Evolutionary conservation across 164 flowering plant species (phyloP).

Genomic region (Malania oleifera): DNA sequence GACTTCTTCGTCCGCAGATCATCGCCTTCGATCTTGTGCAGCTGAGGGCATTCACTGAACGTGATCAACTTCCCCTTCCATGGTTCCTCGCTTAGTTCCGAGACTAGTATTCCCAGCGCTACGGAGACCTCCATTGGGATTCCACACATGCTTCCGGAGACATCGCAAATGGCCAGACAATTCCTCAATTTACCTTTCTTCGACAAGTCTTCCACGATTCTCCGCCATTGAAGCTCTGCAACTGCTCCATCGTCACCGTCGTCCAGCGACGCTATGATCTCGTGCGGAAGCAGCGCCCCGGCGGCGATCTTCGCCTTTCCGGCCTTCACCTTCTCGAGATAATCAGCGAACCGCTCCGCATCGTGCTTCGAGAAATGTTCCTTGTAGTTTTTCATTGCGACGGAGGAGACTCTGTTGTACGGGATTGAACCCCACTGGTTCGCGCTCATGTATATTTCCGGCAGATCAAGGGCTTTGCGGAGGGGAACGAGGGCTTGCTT

Average conservation of each 20-base stretch:
- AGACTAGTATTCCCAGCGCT: conserved; percentile 43
- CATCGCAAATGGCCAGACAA: conserved; percentile 50
- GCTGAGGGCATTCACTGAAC: conserved; percentile 36
- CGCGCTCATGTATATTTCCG: conserved; percentile 43
- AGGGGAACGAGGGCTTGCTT: conserved; percentile 36
- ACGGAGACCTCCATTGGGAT: conserved; percentile 51
- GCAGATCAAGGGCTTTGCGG: conserved; percentile 28
- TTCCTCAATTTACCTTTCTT: conserved; percentile 39
- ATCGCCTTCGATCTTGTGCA: conserved; percentile 35
- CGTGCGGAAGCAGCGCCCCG: conserved; percentile 50
- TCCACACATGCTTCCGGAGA: conserved; percentile 46
- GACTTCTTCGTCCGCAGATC: conserved; percentile 20
- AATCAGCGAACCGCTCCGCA: conserved; percentile 25
- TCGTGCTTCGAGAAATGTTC: conserved; percentile 37
- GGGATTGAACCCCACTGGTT: conserved; percentile 30
- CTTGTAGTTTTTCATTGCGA: conserved; percentile 56
- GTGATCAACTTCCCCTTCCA: conserved; percentile 62
- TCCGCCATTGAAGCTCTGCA: conserved; percentile 38
- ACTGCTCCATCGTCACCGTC: conserved; percentile 22
- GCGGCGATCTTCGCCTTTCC: conserved; percentile 50
- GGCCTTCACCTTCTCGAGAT: conserved; percentile 24
- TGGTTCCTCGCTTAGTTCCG: conserved; percentile 54
- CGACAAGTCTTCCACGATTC: conserved; percentile 32
- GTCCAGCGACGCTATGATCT: conserved; percentile 28
- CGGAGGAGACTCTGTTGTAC: conserved; percentile 43